Percentiles rank a stretch among this genome's conserved stretches.
Evolutionary conservation across 2,329 filamentous ascomycete species (phyloP).

Genomic region (Pseudocercospora ulei): DNA sequence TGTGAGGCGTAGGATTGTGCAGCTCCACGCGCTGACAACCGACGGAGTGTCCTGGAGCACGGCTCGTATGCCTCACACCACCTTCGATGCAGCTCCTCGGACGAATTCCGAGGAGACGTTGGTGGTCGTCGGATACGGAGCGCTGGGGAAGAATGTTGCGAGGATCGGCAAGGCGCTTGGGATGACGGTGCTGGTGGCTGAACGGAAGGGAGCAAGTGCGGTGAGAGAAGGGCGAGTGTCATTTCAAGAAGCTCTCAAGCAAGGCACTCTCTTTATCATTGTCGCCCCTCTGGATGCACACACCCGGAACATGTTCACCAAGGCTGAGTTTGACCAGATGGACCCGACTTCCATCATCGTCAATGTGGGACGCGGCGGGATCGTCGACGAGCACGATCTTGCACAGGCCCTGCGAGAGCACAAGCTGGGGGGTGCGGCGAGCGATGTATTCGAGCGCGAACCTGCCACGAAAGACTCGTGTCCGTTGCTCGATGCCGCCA

Average conservation of each 20-base stretch:
- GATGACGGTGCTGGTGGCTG: slow-evolving; percentile 45
- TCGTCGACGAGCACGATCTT: slow-evolving; percentile 45
- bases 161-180: slow-evolving; percentile 40
- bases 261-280: slow-evolving; percentile 36
- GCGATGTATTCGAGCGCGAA: slow-evolving; percentile 47
- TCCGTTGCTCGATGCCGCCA: no score
- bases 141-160: slow-evolving; percentile 42
- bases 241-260: slow-evolving; percentile 35
- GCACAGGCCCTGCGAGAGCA: slow-evolving; percentile 40
- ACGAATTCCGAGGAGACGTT: slow-evolving; percentile 43
- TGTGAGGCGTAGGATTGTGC: slow-evolving; percentile 37
- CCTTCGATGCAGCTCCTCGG: slow-evolving; percentile 36
- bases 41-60: slow-evolving; percentile 37
- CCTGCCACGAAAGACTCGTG: no score
- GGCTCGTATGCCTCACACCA: slow-evolving; percentile 34
- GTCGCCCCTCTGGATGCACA: slow-evolving; percentile 25
- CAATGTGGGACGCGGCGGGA: slow-evolving; percentile 44
- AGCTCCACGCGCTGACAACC: slow-evolving; percentile 34
- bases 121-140: slow-evolving; percentile 45
- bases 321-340: slow-evolving; percentile 40
- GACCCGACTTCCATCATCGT: slow-evolving; percentile 40
- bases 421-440: slow-evolving; percentile 43
- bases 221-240: slow-evolving; percentile 30
- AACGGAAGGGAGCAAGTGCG: slow-evolving; percentile 36
- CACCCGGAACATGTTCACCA: slow-evolving; percentile 25